A percentile compares a stretch with the other conserved stretches of the same genome.
Conservation (phyloP, 139 green algal species). For the Pleodorina starrii region DNA sequence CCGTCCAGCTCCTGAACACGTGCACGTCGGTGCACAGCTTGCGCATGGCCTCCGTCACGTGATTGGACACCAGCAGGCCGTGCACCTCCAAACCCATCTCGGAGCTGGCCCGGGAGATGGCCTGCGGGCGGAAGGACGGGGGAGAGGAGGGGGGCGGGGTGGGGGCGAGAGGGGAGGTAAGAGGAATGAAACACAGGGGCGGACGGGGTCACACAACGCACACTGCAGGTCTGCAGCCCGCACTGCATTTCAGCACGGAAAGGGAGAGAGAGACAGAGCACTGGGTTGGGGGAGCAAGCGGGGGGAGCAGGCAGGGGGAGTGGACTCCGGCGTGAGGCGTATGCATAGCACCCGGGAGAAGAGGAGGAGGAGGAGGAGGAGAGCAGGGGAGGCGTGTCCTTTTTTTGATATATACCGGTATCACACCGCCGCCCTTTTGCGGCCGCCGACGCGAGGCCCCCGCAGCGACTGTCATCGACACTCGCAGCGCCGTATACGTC, state of each 20-base stretch:
- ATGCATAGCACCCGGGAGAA: too few relatives aligned
- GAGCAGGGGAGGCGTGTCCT: too few relatives aligned
- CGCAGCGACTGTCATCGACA: too few relatives aligned
- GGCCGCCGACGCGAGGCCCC: too few relatives aligned
- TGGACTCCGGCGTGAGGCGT: too few relatives aligned
- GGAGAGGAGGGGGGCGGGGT: background rate
- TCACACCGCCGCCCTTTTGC: too few relatives aligned
- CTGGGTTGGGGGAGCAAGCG: too few relatives aligned
- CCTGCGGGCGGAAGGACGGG: background rate
- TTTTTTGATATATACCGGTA: too few relatives aligned
- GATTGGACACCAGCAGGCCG: slow-evolving; percentile 84
- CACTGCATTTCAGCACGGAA: background rate
- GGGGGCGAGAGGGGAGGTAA: background rate
- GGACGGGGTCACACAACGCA: background rate
- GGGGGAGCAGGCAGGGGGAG: too few relatives aligned
- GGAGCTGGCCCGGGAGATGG: slow-evolving; percentile 50
- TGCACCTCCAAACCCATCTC: slow-evolving; percentile 90
- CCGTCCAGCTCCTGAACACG: slow-evolving; percentile 90
- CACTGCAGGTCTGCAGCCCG: background rate
- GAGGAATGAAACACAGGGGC: background rate
- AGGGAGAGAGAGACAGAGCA: too few relatives aligned
- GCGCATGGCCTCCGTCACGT: slow-evolving; percentile 79
- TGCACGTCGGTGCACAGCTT: slow-evolving; percentile 89
- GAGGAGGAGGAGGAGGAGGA: too few relatives aligned
- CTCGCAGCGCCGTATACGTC: background rate